phyloP scores from a whole-genome alignment of 2,329 filamentous ascomycete species.

The Aspergillus terreus region DNA sequence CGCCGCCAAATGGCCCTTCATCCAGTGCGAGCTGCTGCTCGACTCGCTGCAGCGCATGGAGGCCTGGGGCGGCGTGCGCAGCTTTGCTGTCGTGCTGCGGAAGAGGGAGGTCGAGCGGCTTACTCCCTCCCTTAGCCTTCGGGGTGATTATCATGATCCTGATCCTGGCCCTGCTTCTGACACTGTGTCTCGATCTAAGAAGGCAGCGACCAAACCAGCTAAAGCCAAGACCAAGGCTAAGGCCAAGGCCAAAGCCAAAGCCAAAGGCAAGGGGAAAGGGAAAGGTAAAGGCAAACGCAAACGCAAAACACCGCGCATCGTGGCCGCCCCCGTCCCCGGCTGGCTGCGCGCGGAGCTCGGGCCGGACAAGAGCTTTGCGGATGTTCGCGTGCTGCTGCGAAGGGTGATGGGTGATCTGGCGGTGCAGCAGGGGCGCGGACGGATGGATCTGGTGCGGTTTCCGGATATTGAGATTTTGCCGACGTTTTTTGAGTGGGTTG shows the following conservation, averaged over 20 bases:
- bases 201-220: neutral
- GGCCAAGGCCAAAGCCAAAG: neutral
- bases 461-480: slow-evolving; percentile 41
- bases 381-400: slow-evolving; percentile 26
- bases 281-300: neutral
- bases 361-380: slow-evolving; percentile 23
- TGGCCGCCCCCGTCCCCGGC: slow-evolving; percentile 27
- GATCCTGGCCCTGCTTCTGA: no score
- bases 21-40: slow-evolving; percentile 62
- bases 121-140: no score
- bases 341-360: slow-evolving; percentile 29
- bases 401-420: slow-evolving; percentile 21
- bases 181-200: no score
- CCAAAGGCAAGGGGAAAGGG: neutral
- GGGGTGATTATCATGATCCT: no score
- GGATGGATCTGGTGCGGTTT: slow-evolving; percentile 20
- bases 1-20: slow-evolving; percentile 54
- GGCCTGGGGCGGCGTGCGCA: slow-evolving; percentile 57
- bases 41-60: slow-evolving; percentile 62
- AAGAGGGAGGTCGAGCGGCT: slow-evolving; percentile 52
- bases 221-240: neutral
- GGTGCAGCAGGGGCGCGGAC: slow-evolving; percentile 2
- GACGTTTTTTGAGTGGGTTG: slow-evolving; percentile 21
- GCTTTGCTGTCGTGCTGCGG: slow-evolving; percentile 61
- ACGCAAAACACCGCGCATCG: slow-evolving; percentile 24